Percentiles rank a stretch among this genome's conserved stretches.
Evolutionary conservation across 331 rosid species (phyloP).

Genomic region (Acacia pycnantha): DNA sequence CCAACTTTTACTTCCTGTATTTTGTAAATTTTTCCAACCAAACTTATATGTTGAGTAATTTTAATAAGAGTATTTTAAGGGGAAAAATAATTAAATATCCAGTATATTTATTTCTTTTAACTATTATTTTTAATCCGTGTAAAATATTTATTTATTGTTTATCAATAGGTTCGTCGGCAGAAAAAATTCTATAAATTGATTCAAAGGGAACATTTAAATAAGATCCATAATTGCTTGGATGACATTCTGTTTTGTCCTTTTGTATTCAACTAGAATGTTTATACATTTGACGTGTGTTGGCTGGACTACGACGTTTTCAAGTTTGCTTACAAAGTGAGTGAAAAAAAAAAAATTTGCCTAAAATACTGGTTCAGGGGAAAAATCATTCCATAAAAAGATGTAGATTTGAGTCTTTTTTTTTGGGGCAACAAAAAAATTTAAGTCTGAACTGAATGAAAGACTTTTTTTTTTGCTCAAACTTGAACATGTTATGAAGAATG

Average conservation of each 20-base stretch:
- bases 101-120: too few species aligned
- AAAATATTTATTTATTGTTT: too few species aligned
- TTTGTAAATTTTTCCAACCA: not conserved
- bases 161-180: too few species aligned
- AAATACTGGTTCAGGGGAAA: not conserved
- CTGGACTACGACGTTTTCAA: not conserved
- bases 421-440: not conserved
- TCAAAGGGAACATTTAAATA: not conserved
- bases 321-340: not conserved
- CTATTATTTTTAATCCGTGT: too few species aligned
- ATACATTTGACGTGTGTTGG: not conserved
- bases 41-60: too few species aligned
- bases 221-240: not conserved
- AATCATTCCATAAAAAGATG: not conserved
- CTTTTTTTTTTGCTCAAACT: too few species aligned
- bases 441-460: not conserved
- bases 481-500: too few species aligned
- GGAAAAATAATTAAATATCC: too few species aligned
- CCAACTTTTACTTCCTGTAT: not conserved
- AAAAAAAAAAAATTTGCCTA: not conserved
- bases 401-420: not conserved
- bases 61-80: too few species aligned
- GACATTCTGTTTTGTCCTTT: not conserved
- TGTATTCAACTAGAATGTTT: not conserved
- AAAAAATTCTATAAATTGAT: not conserved